Percentiles rank a stretch among this genome's conserved stretches.
These are phyloP conservation scores for Hirschioporus abietinus DNA, from an alignment of 768 basidiomycete genomes.

Conservation along the genomic window DNA sequence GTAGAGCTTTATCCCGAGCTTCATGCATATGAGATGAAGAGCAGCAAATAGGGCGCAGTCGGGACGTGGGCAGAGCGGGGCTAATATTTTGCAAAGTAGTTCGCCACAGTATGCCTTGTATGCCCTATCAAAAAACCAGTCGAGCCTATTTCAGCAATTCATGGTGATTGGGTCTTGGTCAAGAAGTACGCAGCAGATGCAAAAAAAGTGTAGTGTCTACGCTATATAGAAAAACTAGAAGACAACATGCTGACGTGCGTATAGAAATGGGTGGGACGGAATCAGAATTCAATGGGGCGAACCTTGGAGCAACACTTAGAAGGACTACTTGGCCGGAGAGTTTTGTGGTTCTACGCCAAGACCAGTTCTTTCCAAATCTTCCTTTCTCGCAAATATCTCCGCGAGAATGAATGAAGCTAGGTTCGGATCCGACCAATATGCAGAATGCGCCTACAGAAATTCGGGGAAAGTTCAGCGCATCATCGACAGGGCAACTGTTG, in stretches of 20 bases:
- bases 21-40: not conserved
- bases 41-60: not conserved
- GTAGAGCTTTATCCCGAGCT: not conserved
- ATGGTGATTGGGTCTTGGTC: too few relatives aligned
- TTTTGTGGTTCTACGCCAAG: constrained; percentile 16
- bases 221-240: too few relatives aligned
- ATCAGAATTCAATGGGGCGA: not conserved
- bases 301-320: not conserved
- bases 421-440: constrained; percentile 33
- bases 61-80: not conserved
- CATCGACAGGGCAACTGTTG: not conserved
- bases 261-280: too few relatives aligned
- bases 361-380: constrained; percentile 30
- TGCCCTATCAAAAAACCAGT: not conserved
- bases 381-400: constrained; percentile 31
- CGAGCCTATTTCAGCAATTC: not conserved
- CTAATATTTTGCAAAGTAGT: not conserved
- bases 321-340: not conserved
- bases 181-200: too few relatives aligned
- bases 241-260: too few relatives aligned
- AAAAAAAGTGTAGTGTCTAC: too few relatives aligned
- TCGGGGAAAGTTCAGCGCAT: constrained; percentile 4
- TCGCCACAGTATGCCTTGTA: not conserved
- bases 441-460: constrained; percentile 28
- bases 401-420: constrained; percentile 34